Evolutionary conservation across 1,284 basidiomycete genomes (phyloP).

Genomic region (Ustilago loliicola): DNA sequence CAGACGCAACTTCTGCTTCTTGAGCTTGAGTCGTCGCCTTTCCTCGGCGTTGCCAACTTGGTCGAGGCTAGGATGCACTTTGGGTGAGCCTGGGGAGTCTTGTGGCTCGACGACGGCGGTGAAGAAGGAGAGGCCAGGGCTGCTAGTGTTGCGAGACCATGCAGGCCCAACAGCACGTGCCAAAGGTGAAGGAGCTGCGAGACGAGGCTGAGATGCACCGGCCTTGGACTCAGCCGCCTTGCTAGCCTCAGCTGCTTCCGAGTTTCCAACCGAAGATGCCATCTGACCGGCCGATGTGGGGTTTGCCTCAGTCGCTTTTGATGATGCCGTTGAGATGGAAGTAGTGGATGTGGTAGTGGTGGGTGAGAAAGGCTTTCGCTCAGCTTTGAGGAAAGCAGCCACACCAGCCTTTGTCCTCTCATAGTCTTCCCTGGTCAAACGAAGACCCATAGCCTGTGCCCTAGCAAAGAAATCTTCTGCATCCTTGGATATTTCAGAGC

Average conservation of each 20-base stretch:
- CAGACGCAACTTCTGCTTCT: slow-evolving; percentile 53
- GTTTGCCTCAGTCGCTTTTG: slow-evolving; percentile 17
- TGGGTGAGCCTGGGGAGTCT: slow-evolving; percentile 36
- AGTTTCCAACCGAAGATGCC: slow-evolving; percentile 8
- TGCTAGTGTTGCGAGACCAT: slow-evolving; percentile 51
- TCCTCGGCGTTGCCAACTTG: slow-evolving; percentile 60
- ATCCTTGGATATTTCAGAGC: slow-evolving; percentile 37
- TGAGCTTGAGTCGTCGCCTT: slow-evolving; percentile 52
- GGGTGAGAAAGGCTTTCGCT: slow-evolving; percentile 45
- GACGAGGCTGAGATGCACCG: slow-evolving; percentile 23
- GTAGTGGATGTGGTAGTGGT: slow-evolving; percentile 6
- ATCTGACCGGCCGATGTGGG: neutral
- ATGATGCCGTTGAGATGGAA: slow-evolving; percentile 13
- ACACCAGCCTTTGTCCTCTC: slow-evolving; percentile 67
- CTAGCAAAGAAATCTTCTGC: slow-evolving; percentile 66
- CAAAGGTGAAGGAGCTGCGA: slow-evolving; percentile 30
- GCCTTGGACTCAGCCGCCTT: slow-evolving; percentile 21
- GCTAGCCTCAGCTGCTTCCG: slow-evolving; percentile 12
- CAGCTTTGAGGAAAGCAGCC: slow-evolving; percentile 66
- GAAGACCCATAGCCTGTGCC: slow-evolving; percentile 66
- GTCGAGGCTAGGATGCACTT: slow-evolving; percentile 53
- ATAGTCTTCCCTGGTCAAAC: slow-evolving; percentile 65
- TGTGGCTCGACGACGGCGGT: slow-evolving; percentile 50
- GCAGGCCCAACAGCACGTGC: slow-evolving; percentile 22
- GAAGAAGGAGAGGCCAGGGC: slow-evolving; percentile 58